Evolutionary conservation across 2,329 filamentous ascomycete genomes (phyloP).

Genomic region (Sporothrix brunneoviolacea): DNA sequence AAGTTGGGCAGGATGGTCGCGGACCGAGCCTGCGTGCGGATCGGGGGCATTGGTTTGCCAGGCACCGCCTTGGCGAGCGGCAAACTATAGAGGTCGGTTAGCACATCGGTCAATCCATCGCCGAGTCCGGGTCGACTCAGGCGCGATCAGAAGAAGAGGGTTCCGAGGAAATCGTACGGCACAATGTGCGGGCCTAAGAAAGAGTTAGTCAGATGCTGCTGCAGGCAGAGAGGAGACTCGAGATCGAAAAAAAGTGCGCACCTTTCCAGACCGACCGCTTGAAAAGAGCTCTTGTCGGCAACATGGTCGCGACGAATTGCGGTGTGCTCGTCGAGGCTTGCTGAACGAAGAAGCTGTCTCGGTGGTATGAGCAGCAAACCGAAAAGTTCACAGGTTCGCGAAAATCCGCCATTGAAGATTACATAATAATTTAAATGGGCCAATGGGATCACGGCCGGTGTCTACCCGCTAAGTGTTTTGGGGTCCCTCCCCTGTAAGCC

Average conservation of each 20-base stretch:
- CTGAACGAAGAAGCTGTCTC: too few species aligned
- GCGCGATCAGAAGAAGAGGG: too few species aligned
- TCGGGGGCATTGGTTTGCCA: conserved; percentile 61
- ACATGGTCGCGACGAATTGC: conserved; percentile 42
- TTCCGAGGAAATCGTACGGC: conserved; percentile 35
- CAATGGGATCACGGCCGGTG: too few species aligned
- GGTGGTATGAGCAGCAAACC: too few species aligned
- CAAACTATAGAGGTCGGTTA: conserved; percentile 34
- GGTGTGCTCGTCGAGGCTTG: too few species aligned
- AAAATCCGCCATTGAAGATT: too few species aligned
- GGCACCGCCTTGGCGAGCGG: conserved; percentile 57
- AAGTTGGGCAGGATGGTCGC: conserved; percentile 91
- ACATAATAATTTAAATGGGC: neutral
- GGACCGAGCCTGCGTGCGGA: conserved; percentile 78
- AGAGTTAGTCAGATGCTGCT: conserved; percentile 18
- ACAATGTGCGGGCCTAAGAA: conserved; percentile 45
- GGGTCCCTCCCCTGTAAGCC: too few species aligned
- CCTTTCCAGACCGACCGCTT: conserved; percentile 87
- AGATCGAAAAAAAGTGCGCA: conserved; percentile 28
- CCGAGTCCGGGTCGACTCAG: too few species aligned
- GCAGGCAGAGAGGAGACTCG: neutral
- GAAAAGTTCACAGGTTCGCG: too few species aligned
- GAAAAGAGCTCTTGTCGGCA: conserved; percentile 59
- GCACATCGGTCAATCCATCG: too few species aligned
- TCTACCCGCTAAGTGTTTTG: too few species aligned